A percentile compares a stretch with the other conserved stretches of the same genome.
Conservation (phyloP, 129 eudicot genomes). For the Kitagawia praeruptora region DNA sequence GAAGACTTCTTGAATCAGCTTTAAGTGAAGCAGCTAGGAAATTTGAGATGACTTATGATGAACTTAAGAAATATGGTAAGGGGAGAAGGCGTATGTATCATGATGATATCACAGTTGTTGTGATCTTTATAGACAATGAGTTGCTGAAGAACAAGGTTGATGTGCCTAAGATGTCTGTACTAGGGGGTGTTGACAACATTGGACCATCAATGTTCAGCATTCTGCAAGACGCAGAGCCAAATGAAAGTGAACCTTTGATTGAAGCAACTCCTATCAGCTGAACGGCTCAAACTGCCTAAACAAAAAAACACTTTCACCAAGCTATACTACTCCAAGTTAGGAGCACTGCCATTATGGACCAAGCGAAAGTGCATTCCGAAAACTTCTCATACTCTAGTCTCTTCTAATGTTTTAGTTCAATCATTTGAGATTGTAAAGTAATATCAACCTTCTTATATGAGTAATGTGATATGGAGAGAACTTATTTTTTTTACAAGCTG, state of each 20-base stretch:
- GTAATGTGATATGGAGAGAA: background rate
- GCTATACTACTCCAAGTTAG: background rate
- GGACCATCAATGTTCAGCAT: conserved; percentile 11
- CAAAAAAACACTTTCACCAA: background rate
- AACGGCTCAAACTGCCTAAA: background rate
- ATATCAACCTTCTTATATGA: background rate
- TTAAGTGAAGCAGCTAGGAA: conserved; percentile 19
- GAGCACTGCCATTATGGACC: background rate
- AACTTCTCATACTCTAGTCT: background rate
- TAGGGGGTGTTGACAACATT: conserved; percentile 9
- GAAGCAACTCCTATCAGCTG: background rate
- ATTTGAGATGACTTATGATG: conserved; percentile 11
- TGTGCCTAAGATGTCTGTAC: conserved; percentile 13
- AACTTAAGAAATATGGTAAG: conserved; percentile 4
- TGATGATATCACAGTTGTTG: conserved; percentile 29
- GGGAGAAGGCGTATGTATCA: conserved; percentile 18
- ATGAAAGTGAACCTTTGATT: background rate
- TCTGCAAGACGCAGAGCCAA: background rate
- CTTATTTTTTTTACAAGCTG: background rate
- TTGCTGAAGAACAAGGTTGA: conserved; percentile 1
- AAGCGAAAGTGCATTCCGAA: background rate
- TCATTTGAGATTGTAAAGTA: background rate
- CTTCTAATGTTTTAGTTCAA: background rate
- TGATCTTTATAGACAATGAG: conserved; percentile 20
- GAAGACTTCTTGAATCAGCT: conserved; percentile 19